A percentile compares a stretch with the other conserved stretches of the same genome.
Conservation (phyloP, 345 rosid species). For the Boechera stricta region DNA sequence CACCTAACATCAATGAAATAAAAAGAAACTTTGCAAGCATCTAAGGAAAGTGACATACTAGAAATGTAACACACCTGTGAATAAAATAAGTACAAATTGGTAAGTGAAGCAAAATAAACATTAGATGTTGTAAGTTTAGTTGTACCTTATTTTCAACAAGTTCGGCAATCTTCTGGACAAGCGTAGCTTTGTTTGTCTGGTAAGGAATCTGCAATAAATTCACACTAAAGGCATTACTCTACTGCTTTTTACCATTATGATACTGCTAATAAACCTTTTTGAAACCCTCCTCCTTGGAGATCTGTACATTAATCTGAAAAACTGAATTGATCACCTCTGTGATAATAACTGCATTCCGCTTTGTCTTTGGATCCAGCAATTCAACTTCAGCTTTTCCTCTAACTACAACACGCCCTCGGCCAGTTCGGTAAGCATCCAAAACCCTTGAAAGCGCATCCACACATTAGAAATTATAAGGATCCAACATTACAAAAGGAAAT, state of each 20-base stretch:
- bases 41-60: neutral
- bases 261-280: neutral
- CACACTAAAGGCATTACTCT: constrained; percentile 24
- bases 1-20: constrained; percentile 25
- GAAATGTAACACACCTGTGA: neutral
- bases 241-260: constrained; percentile 8
- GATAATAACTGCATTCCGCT: constrained; percentile 76
- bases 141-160: constrained; percentile 91
- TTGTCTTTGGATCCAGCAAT: constrained; percentile 76
- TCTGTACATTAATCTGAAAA: constrained; percentile 9
- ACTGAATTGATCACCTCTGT: constrained; percentile 66
- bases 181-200: constrained; percentile 88
- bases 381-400: constrained; percentile 92
- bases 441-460: constrained; percentile 56
- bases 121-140: constrained; percentile 4
- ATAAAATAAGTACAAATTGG: neutral
- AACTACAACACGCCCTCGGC: constrained; percentile 78
- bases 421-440: constrained; percentile 92
- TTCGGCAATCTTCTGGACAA: constrained; percentile 96
- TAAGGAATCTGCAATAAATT: constrained; percentile 77
- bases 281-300: constrained; percentile 26
- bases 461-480: constrained; percentile 33
- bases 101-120: constrained; percentile 11
- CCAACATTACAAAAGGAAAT: constrained; percentile 23
- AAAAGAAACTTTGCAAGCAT: constrained; percentile 13